phyloP scores from a whole-genome alignment of 768 basidiomycete species.

The Mycena floridula region DNA sequence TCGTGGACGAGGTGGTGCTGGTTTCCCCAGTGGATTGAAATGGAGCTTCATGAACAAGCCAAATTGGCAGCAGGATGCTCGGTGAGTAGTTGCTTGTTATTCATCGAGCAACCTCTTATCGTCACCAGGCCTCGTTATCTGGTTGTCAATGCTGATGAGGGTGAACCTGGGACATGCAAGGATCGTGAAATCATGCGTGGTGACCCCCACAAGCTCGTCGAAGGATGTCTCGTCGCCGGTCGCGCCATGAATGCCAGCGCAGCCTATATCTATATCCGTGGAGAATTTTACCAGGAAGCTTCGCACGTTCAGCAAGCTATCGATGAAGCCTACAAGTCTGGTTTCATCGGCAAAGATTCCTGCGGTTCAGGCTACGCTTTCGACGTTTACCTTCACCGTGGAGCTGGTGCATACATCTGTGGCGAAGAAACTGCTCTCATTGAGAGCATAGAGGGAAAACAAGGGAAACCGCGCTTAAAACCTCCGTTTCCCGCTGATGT shows the following conservation, averaged over 20 bases:
- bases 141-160: slow-evolving; percentile 97
- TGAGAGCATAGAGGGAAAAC: slow-evolving; percentile 95
- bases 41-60: slow-evolving; percentile 99
- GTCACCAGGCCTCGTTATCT: slow-evolving; percentile 78
- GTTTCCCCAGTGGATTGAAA: slow-evolving; percentile 94
- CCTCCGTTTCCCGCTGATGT: slow-evolving; percentile 99
- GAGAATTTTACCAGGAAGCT: slow-evolving; percentile 96
- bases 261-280: slow-evolving; percentile 99
- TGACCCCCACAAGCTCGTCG: slow-evolving; percentile 96
- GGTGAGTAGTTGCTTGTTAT: slow-evolving; percentile 36
- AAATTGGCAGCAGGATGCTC: slow-evolving; percentile 91
- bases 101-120: not conserved
- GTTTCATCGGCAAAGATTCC: slow-evolving; percentile 83
- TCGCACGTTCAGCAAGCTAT: slow-evolving; percentile 93
- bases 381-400: slow-evolving; percentile 97
- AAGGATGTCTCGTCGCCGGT: slow-evolving; percentile 96
- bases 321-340: slow-evolving; percentile 87
- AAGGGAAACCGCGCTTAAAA: slow-evolving; percentile 96
- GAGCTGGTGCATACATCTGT: slow-evolving; percentile 97
- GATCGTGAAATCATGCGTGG: slow-evolving; percentile 97
- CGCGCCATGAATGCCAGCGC: slow-evolving; percentile 96
- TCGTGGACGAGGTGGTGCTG: slow-evolving; percentile 93
- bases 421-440: slow-evolving; percentile 98
- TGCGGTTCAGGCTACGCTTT: slow-evolving; percentile 93
- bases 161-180: slow-evolving; percentile 98